Evolutionary conservation across 108 stramenopile genomes (phyloP).

Genomic region (Skeletonema tropicum): DNA sequence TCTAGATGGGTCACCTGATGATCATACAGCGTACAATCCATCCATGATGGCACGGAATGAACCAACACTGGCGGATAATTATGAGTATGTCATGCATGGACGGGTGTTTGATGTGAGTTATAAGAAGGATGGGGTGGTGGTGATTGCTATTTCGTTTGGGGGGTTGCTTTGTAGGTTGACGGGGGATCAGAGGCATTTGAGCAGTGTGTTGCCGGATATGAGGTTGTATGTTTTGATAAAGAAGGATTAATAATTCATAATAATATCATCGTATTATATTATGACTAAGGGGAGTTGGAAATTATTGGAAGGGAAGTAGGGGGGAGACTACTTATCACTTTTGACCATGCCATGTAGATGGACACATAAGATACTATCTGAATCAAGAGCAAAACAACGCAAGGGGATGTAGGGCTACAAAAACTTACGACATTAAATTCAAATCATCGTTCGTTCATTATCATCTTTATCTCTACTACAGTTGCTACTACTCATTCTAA

Average conservation of each 20-base stretch:
- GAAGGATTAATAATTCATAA: slow-evolving; percentile 85
- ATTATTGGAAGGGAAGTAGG: background rate
- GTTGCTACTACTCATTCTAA: background rate
- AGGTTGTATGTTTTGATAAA: slow-evolving; percentile 90
- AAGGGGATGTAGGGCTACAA: too few relatives aligned
- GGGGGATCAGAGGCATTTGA: slow-evolving; percentile 92
- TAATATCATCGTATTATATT: background rate
- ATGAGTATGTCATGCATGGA: slow-evolving; percentile 99
- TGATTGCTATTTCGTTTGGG: slow-evolving; percentile 90
- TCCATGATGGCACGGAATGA: slow-evolving; percentile 47
- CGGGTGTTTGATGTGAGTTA: slow-evolving; percentile 92
- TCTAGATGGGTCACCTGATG: slow-evolving; percentile 92
- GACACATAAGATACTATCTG: too few relatives aligned
- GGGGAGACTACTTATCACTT: too few relatives aligned
- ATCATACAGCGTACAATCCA: slow-evolving; percentile 87
- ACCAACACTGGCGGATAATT: slow-evolving; percentile 90
- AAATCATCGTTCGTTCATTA: too few relatives aligned
- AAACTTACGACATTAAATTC: too few relatives aligned
- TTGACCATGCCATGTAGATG: too few relatives aligned
- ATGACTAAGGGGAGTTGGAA: background rate
- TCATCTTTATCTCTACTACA: too few relatives aligned
- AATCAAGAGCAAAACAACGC: too few relatives aligned
- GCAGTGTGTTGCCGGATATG: slow-evolving; percentile 89
- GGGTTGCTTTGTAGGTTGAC: slow-evolving; percentile 95
- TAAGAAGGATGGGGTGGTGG: slow-evolving; percentile 80